A percentile compares a stretch with the other conserved stretches of the same genome.
Evolutionary conservation across 352 stramenopile genomes (phyloP).

Genomic region (Saprolegnia parasitica): DNA sequence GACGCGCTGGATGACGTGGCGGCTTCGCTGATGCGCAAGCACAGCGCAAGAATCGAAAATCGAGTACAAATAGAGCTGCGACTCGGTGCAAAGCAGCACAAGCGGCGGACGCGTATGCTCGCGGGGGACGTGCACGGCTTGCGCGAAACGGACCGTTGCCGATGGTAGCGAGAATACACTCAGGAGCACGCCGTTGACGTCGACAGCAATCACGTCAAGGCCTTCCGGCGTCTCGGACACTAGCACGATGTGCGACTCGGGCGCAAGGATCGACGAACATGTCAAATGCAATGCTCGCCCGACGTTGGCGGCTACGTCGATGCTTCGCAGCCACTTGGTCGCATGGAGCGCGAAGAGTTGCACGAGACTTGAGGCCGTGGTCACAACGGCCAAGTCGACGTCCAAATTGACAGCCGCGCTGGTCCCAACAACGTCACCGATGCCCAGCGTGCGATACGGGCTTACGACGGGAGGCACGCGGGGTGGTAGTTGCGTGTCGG

Average conservation of each 20-base stretch:
- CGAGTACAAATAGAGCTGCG: conserved; percentile 1
- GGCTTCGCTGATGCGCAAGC: background rate
- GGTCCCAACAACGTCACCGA: background rate
- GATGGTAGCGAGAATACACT: background rate
- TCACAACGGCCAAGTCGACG: conserved; percentile 6
- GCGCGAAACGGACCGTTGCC: background rate
- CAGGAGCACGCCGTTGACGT: conserved; percentile 8
- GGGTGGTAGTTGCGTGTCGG: background rate
- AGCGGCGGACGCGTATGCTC: background rate
- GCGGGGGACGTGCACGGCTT: background rate
- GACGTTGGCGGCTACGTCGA: background rate
- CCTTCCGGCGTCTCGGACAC: background rate
- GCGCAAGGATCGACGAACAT: background rate
- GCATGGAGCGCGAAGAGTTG: background rate
- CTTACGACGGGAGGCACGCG: background rate
- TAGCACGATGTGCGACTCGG: background rate
- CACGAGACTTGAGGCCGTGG: background rate
- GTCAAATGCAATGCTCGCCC: background rate
- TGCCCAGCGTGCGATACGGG: conserved; percentile 4
- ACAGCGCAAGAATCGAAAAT: background rate
- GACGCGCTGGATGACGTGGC: background rate
- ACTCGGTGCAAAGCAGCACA: conserved; percentile 3
- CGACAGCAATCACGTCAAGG: background rate
- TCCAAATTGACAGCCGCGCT: background rate
- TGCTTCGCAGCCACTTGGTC: background rate